These are phyloP conservation scores for Hapsidospora chrysogenum DNA, from an alignment of 495 filamentous ascomycete genomes.

Conservation along the genomic window DNA sequence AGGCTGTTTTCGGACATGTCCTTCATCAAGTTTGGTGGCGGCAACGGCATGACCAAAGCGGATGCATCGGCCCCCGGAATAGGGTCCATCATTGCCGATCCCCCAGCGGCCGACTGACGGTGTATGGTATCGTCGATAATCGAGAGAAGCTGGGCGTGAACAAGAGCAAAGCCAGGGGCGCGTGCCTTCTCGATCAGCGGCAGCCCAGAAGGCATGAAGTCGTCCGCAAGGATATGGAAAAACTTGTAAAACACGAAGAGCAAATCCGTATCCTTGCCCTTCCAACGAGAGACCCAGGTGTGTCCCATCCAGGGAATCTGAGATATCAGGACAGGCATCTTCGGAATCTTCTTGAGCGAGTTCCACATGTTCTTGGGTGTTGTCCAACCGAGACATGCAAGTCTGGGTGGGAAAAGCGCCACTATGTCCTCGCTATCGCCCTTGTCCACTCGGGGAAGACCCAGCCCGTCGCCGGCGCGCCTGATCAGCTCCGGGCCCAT, in stretches of 20 bases:
- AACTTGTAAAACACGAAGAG: constrained; percentile 92
- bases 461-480: constrained; percentile 50
- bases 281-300: constrained; percentile 79
- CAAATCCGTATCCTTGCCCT: constrained; percentile 77
- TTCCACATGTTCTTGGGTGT: constrained; percentile 44
- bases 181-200: constrained; percentile 45
- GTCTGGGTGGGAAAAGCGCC: constrained; percentile 50
- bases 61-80: constrained; percentile 57
- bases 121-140: constrained; percentile 78
- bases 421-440: constrained; percentile 42
- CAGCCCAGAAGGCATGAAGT: constrained; percentile 53
- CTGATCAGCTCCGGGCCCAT: constrained; percentile 46
- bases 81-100: constrained; percentile 59
- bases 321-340: constrained; percentile 48
- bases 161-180: constrained; percentile 64
- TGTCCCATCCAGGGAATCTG: constrained; percentile 73
- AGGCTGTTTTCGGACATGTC: constrained; percentile 87
- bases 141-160: constrained; percentile 73
- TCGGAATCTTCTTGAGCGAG: constrained; percentile 49
- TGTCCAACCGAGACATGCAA: constrained; percentile 57
- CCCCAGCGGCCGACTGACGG: constrained; percentile 39
- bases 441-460: constrained; percentile 23
- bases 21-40: constrained; percentile 50
- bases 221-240: constrained; percentile 66
- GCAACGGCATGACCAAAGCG: constrained; percentile 47